Conservation (phyloP, 768 basidiomycete genomes). For the Lactarius sp. region DNA sequence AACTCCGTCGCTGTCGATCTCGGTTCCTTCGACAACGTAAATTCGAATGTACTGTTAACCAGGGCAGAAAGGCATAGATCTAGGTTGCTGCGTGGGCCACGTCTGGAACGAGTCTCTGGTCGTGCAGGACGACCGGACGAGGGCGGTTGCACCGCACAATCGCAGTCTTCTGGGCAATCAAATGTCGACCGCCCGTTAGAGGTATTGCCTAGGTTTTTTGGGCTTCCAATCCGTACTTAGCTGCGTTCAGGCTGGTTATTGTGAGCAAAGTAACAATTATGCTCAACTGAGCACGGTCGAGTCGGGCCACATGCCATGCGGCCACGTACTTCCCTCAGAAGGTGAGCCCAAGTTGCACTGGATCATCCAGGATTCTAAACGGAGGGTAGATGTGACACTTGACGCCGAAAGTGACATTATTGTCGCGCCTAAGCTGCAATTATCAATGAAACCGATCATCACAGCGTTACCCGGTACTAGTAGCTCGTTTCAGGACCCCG, state of each 20-base stretch:
- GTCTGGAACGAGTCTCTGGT: not conserved
- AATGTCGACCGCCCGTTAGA: not conserved
- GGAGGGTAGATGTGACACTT: not conserved
- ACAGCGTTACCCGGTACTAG: not conserved
- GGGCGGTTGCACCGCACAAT: not conserved
- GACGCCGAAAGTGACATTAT: not conserved
- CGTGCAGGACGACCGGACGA: not conserved
- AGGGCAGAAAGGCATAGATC: slow-evolving; percentile 12
- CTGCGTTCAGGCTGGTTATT: not conserved
- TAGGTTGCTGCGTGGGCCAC: not conserved
- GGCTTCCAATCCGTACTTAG: not conserved
- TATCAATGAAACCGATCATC: not conserved
- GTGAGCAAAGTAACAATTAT: not conserved
- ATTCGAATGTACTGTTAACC: slow-evolving; percentile 12
- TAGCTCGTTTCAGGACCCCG: not conserved
- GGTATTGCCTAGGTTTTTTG: not conserved
- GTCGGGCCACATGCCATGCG: not conserved
- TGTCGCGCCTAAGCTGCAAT: not conserved
- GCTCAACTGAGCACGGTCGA: not conserved
- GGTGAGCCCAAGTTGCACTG: not conserved
- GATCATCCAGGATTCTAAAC: not conserved
- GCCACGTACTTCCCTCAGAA: not conserved
- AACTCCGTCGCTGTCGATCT: not conserved
- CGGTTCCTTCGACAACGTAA: not conserved
- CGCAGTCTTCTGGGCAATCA: not conserved